A percentile compares a stretch with the other conserved stretches of the same genome.
Evolutionary conservation across 1,284 basidiomycete species (phyloP).

Genomic region (Tilletia indica): DNA sequence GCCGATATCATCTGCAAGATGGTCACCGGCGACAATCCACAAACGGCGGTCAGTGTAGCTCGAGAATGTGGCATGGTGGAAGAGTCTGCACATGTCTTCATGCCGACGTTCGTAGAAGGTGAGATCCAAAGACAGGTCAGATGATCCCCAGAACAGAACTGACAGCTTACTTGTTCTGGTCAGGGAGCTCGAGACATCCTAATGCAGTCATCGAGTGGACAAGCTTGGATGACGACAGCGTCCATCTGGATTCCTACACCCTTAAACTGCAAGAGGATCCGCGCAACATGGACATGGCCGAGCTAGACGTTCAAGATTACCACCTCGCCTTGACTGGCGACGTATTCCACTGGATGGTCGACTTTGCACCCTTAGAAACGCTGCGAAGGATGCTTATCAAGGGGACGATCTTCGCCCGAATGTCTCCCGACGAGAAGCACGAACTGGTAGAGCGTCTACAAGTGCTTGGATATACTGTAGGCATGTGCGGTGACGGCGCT

Average conservation of each 20-base stretch:
- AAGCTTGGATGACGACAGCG: constrained; percentile 81
- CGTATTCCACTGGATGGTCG: constrained; percentile 97
- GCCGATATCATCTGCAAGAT: constrained; percentile 93
- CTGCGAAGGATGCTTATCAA: constrained; percentile 77
- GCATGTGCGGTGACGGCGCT: constrained; percentile 98
- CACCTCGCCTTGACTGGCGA: constrained; percentile 93
- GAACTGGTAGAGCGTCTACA: constrained; percentile 95
- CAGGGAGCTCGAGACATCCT: constrained; percentile 67
- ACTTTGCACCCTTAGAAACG: constrained; percentile 81
- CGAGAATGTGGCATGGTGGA: constrained; percentile 89
- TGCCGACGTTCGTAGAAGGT: constrained; percentile 78
- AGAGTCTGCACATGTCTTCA: constrained; percentile 86
- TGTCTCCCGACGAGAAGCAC: constrained; percentile 99
- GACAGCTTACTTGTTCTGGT: not conserved
- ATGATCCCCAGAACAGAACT: not conserved
- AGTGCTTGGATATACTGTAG: constrained; percentile 86
- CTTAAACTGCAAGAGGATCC: constrained; percentile 63
- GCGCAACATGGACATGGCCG: constrained; percentile 45
- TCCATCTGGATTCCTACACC: constrained; percentile 80
- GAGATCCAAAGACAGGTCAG: constrained; percentile 24
- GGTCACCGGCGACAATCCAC: constrained; percentile 97
- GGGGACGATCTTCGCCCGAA: constrained; percentile 92
- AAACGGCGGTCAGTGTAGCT: constrained; percentile 95
- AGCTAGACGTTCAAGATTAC: constrained; percentile 70
- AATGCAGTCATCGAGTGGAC: constrained; percentile 80